Evolutionary conservation across 345 rosid species (phyloP).

Genomic region (Eucalyptus cloeziana): DNA sequence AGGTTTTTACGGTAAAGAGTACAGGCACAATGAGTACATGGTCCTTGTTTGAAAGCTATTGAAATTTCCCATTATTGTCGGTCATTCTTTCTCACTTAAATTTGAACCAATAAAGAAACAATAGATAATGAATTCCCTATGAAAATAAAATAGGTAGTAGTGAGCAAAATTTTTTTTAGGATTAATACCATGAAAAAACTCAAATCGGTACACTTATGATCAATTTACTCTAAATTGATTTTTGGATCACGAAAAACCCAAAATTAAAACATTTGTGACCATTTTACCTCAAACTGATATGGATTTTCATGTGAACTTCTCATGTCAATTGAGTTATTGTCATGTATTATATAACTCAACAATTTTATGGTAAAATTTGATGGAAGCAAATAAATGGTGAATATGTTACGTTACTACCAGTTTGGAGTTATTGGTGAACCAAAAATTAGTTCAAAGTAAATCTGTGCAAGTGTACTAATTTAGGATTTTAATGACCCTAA

Average conservation of each 20-base stretch:
- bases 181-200: too few species aligned
- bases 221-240: neutral
- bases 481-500: too few species aligned
- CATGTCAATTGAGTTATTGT: neutral
- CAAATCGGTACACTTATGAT: too few species aligned
- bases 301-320: neutral
- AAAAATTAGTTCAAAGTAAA: neutral
- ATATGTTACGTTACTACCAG: neutral
- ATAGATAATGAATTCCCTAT: neutral
- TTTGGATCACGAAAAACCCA: neutral
- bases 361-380: too few species aligned
- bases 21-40: neutral
- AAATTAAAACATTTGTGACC: too few species aligned
- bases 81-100: neutral
- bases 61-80: neutral
- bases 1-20: neutral
- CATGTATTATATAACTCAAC: neutral
- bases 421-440: neutral
- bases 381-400: neutral
- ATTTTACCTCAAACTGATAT: too few species aligned
- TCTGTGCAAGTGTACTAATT: neutral
- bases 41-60: neutral
- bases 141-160: too few species aligned
- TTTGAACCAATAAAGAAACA: neutral
- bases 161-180: neutral